Base-by-base conservation (phyloP, 345 rosid genomes). In the Salix viminalis region DNA sequence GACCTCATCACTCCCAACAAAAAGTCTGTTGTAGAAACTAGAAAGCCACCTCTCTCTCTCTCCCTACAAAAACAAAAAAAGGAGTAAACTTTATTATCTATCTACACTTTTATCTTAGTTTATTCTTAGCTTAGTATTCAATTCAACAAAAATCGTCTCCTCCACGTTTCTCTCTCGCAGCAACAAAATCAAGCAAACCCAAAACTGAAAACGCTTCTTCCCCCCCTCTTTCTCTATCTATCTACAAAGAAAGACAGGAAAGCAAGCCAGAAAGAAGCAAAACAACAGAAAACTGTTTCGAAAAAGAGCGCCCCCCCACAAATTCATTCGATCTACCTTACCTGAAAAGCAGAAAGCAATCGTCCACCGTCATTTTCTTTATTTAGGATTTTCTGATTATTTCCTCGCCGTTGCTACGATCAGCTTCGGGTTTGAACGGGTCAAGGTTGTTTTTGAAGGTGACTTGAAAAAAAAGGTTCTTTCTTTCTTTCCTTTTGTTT, bases 71-170 rank as follows among this genome's bases (percentile, higher is more conserved):
- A 54, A 19, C 19, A 18, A 6, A 19, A 18, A 58, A 10, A 58
- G 0, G 11, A n/a, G 14, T n/a, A 21, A 9, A 12, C 28, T n/a
- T 23, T 58, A 58, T 4, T n/a, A 58, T 10, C 3, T 0, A 58
- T 58, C 4, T 9, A 52, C 4, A 54, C 23, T 6, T 21, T 18
- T 36, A 3, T 46, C 7, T 30, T 15, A 21, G 26, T 34, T 67
- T 67, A 68, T 69, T 28, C 74, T 69, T 76, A 28, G 61, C 79
- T 76, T 69, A 30, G 67, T 56, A 60, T 5, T 19, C 24, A 66
- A 39, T 42, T 42, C 44, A 71, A 21, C 74, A 74, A 60, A 76
- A 76, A 58, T 42, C 74, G 16, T 28, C 62, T 76, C 68, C 42
- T 42, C 79, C 69, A 60, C 68, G 60, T 24, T 76, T 76, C 14